Percentiles rank a stretch among this genome's conserved stretches.
These are phyloP conservation scores for Salix purpurea DNA, from an alignment of 345 rosid genomes.

Conservation along the genomic window DNA sequence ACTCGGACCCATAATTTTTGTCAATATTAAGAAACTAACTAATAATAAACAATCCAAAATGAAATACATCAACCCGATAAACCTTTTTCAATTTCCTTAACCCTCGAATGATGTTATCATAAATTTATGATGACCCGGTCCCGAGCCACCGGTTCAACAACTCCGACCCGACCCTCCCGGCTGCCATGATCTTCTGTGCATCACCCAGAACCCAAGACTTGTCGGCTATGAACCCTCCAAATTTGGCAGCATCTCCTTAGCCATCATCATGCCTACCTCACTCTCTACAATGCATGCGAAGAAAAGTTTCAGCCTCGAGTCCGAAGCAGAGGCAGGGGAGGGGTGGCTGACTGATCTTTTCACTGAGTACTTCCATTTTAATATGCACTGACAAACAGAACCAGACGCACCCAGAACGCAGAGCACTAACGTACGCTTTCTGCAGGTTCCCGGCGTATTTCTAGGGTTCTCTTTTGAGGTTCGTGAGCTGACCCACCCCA, in stretches of 20 bases:
- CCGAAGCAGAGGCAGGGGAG: background rate
- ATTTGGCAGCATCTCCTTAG: background rate
- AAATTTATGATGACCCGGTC: too few relatives aligned
- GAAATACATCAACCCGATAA: too few relatives aligned
- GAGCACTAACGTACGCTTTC: constrained; percentile 22
- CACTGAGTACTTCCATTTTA: too few relatives aligned
- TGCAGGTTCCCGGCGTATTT: constrained; percentile 33
- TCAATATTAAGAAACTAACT: background rate
- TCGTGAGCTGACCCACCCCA: background rate
- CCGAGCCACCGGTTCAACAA: too few relatives aligned
- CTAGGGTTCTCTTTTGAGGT: constrained; percentile 18
- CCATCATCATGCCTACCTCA: too few relatives aligned
- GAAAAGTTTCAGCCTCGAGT: background rate
- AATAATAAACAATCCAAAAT: background rate
- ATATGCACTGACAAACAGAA: background rate
- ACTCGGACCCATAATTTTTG: background rate
- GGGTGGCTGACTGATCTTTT: background rate
- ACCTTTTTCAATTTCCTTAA: too few relatives aligned
- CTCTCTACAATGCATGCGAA: background rate
- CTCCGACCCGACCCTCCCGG: too few relatives aligned
- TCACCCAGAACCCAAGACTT: constrained; percentile 1
- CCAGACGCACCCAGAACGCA: background rate
- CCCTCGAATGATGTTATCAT: too few relatives aligned
- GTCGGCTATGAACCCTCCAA: constrained; percentile 36
- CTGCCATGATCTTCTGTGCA: constrained; percentile 6